Percentiles rank a stretch among this genome's conserved stretches.
Evolutionary conservation across 371 early-diverging fungal genomes (phyloP).

Genomic region (Capillidium heterosporum): DNA sequence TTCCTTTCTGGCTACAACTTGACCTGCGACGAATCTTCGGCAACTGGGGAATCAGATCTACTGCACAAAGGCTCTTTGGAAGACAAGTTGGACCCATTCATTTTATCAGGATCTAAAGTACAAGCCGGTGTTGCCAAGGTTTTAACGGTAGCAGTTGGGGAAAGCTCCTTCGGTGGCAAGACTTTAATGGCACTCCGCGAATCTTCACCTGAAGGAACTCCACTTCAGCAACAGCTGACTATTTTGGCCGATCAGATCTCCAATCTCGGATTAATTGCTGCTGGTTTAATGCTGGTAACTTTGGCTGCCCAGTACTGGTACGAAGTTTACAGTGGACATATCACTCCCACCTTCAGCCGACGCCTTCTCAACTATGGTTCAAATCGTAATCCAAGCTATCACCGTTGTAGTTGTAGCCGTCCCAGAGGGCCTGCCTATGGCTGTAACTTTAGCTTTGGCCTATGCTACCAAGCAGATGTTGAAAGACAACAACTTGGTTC

Average conservation of each 20-base stretch:
- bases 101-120: conserved; percentile 54
- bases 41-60: conserved; percentile 83
- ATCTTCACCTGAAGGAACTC: conserved; percentile 37
- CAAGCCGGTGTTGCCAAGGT: conserved; percentile 54
- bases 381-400: conserved; percentile 44
- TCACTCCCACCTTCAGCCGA: too few relatives aligned
- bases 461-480: conserved; percentile 68
- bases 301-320: neutral
- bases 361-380: conserved; percentile 23
- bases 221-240: conserved; percentile 46
- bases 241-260: conserved; percentile 47
- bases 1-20: conserved; percentile 63
- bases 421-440: conserved; percentile 61
- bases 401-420: conserved; percentile 62
- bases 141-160: conserved; percentile 45
- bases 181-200: conserved; percentile 36
- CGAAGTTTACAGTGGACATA: neutral
- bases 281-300: conserved; percentile 28
- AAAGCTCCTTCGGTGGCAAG: conserved; percentile 50
- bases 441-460: conserved; percentile 59
- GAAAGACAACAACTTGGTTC: conserved; percentile 78
- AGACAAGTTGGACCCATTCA: conserved; percentile 38
- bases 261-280: conserved; percentile 42
- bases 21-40: conserved; percentile 77
- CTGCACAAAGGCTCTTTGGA: conserved; percentile 34